A percentile compares a stretch with the other conserved stretches of the same genome.
phyloP scores from a whole-genome alignment of 257 asterid species.

The Fraxinus quadrangulata region DNA sequence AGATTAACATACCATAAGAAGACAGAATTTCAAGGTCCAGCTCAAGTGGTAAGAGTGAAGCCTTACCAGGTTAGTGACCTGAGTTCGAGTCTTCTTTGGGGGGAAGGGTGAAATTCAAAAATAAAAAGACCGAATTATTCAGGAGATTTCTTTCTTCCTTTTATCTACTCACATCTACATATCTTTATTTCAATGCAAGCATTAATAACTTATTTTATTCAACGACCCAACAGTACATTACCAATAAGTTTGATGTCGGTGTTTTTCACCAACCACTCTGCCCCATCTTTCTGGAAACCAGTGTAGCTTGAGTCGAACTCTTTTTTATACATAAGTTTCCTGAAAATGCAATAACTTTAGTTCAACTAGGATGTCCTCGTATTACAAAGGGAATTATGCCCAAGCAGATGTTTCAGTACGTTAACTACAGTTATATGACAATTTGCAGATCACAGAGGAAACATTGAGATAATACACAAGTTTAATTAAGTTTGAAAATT shows the following conservation, averaged over 20 bases:
- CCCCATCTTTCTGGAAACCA: slow-evolving; percentile 36
- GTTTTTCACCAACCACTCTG: slow-evolving; percentile 32
- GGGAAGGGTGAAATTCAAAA: no score
- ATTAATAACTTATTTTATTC: neutral
- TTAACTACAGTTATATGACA: no score
- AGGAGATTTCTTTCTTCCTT: neutral
- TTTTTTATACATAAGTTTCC: slow-evolving; percentile 29
- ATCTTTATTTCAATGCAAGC: neutral
- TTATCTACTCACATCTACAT: neutral
- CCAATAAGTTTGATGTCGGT: slow-evolving; percentile 39
- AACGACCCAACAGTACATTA: neutral
- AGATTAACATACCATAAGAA: neutral
- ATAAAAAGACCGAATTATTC: neutral
- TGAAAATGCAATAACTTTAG: neutral
- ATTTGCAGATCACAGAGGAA: neutral
- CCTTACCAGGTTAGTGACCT: no score
- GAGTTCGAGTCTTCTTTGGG: no score
- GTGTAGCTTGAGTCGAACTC: slow-evolving; percentile 25
- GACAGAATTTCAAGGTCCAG: no score
- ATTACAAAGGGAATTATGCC: neutral
- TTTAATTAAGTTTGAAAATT: neutral
- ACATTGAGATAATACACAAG: neutral
- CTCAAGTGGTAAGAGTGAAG: no score
- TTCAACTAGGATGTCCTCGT: neutral
- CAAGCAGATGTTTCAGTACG: neutral